Evolutionary conservation across 1,284 basidiomycete genomes (phyloP).

Genomic region (Trichosporon inkin): DNA sequence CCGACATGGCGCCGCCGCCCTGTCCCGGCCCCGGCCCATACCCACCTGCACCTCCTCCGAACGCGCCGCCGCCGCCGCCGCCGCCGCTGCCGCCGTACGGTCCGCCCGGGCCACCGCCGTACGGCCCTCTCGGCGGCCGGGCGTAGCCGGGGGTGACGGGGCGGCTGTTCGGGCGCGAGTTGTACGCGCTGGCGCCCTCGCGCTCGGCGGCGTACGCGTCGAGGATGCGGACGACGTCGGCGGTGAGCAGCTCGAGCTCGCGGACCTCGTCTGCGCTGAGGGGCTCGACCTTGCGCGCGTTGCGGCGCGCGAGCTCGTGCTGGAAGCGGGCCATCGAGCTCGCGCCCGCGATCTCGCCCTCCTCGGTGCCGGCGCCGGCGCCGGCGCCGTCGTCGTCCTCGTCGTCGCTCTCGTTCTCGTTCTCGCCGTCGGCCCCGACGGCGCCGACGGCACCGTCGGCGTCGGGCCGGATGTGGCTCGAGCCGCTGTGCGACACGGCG

Average conservation of each 20-base stretch:
- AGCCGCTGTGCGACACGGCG: slow-evolving; percentile 19
- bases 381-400: slow-evolving; percentile 63
- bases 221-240: slow-evolving; percentile 67
- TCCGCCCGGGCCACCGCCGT: too few relatives aligned
- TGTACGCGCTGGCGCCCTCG: slow-evolving; percentile 30
- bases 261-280: slow-evolving; percentile 64
- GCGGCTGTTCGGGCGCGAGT: slow-evolving; percentile 20
- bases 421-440: slow-evolving; percentile 40
- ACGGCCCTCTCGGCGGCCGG: too few relatives aligned
- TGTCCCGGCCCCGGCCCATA: not conserved
- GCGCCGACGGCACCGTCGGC: slow-evolving; percentile 38
- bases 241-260: slow-evolving; percentile 69
- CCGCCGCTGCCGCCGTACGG: too few relatives aligned
- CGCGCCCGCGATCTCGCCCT: slow-evolving; percentile 11
- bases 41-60: too few relatives aligned
- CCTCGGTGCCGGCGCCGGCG: slow-evolving; percentile 54
- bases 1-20: not conserved
- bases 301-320: slow-evolving; percentile 18
- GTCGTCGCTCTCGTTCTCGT: slow-evolving; percentile 59
- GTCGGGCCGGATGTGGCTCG: slow-evolving; percentile 24
- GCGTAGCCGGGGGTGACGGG: not conserved
- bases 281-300: slow-evolving; percentile 38
- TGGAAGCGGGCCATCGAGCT: slow-evolving; percentile 12
- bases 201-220: slow-evolving; percentile 45
- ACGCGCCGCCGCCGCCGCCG: too few relatives aligned